These are phyloP conservation scores for Phialophora expanda DNA, from an alignment of 2,329 filamentous ascomycete species.

Conservation along the genomic window DNA sequence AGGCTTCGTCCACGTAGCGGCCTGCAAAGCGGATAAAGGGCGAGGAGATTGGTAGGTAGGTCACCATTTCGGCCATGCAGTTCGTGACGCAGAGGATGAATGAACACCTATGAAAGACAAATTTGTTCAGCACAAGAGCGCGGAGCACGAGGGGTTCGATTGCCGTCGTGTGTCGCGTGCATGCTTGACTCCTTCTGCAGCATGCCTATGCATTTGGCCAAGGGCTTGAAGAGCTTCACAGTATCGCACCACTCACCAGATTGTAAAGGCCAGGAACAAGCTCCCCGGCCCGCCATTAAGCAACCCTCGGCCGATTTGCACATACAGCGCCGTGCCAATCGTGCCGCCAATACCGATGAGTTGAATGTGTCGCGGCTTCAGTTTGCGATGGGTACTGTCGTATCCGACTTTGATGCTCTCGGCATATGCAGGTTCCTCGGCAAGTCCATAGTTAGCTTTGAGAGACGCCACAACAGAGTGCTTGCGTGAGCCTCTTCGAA, in stretches of 20 bases:
- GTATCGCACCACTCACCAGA: constrained; percentile 48
- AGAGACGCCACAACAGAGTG: constrained; percentile 36
- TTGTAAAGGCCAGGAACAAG: constrained; percentile 53
- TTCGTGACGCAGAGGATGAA: constrained; percentile 54
- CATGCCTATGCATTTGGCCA: background rate
- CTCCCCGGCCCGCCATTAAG: constrained; percentile 51
- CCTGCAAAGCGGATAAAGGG: constrained; percentile 55
- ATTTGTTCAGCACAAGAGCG: background rate
- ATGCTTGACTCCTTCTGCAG: background rate
- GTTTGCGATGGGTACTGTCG: constrained; percentile 42
- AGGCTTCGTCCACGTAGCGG: constrained; percentile 56
- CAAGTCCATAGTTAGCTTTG: constrained; percentile 38
- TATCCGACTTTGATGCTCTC: constrained; percentile 28
- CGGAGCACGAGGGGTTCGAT: background rate
- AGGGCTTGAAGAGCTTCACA: background rate
- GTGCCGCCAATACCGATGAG: constrained; percentile 55
- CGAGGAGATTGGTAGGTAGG: constrained; percentile 54
- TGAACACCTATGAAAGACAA: constrained; percentile 46
- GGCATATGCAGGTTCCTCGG: constrained; percentile 14
- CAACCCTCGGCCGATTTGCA: constrained; percentile 50
- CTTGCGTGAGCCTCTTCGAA: constrained; percentile 34
- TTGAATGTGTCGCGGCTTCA: constrained; percentile 54
- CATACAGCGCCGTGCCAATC: constrained; percentile 52
- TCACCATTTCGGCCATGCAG: constrained; percentile 58
- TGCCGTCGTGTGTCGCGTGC: background rate